Evolutionary conservation across 2,329 filamentous ascomycete species (phyloP).

Genomic region (Sclerotinia borealis): DNA sequence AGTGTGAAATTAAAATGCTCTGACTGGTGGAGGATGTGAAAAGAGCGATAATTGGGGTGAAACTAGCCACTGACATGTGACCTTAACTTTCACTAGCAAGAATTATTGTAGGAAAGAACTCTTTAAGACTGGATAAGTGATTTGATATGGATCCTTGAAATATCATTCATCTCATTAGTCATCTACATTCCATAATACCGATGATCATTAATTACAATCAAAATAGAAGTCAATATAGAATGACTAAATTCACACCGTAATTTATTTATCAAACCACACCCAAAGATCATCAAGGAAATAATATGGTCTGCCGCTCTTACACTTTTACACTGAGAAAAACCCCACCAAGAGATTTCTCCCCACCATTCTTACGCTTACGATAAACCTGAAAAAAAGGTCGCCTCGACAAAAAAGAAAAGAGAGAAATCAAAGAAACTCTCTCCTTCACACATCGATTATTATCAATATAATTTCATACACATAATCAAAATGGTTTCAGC

Average conservation of each 20-base stretch:
- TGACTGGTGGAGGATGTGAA: background rate
- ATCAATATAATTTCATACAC: conserved; percentile 16
- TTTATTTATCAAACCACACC: background rate
- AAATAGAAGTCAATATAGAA: no score
- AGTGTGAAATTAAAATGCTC: conserved; percentile 26
- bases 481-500: conserved; percentile 55
- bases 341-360: conserved; percentile 13
- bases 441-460: background rate
- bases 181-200: no score
- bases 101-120: no score
- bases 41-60: background rate
- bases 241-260: no score
- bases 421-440: conserved; percentile 1
- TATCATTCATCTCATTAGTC: no score
- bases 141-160: no score
- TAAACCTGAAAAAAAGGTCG: conserved; percentile 12
- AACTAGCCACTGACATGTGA: background rate
- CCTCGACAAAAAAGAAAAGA: conserved; percentile 1
- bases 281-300: background rate
- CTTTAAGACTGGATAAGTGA: no score
- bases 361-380: conserved; percentile 5
- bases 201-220: no score
- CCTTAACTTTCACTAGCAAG: no score
- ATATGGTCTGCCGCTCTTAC: no score
- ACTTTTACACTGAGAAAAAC: conserved; percentile 25